Percentiles rank a stretch among this genome's conserved stretches.
Evolutionary conservation across 345 rosid species (phyloP).

Genomic region (Gossypium herbaceum): DNA sequence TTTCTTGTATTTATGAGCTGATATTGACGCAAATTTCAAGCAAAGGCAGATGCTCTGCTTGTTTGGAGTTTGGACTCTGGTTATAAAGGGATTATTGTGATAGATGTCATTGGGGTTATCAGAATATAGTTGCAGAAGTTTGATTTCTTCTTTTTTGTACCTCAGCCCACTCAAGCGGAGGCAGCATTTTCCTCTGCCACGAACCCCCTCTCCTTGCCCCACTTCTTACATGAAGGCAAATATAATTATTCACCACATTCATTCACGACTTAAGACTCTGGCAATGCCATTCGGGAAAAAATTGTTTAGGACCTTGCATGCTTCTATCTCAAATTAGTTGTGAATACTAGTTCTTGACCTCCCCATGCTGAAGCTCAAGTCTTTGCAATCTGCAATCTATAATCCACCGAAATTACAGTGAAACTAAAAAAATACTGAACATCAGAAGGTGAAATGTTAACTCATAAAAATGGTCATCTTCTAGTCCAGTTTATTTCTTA

Average conservation of each 20-base stretch:
- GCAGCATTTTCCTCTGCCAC: background rate
- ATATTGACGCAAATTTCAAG: background rate
- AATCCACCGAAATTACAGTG: background rate
- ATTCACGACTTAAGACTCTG: background rate
- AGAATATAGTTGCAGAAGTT: background rate
- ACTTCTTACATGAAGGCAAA: background rate
- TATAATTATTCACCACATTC: background rate
- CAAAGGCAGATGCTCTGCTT: background rate
- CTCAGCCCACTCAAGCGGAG: background rate
- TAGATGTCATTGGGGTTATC: background rate
- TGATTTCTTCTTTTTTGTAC: background rate
- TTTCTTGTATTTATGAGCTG: background rate
- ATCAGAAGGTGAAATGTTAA: background rate
- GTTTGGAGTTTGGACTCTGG: background rate
- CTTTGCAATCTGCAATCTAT: background rate
- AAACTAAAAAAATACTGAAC: background rate
- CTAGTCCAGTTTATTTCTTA: background rate
- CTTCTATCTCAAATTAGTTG: conserved; percentile 1
- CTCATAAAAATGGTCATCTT: background rate
- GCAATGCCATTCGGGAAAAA: background rate
- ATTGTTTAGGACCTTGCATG: background rate
- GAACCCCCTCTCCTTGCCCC: background rate
- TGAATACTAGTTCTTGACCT: background rate
- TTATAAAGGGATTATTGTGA: background rate
- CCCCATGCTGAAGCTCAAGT: background rate